Percentiles rank a stretch among this genome's conserved stretches.
Evolutionary conservation across 2,329 filamentous ascomycete genomes (phyloP).

Genomic region (Rutstroemia sp.): DNA sequence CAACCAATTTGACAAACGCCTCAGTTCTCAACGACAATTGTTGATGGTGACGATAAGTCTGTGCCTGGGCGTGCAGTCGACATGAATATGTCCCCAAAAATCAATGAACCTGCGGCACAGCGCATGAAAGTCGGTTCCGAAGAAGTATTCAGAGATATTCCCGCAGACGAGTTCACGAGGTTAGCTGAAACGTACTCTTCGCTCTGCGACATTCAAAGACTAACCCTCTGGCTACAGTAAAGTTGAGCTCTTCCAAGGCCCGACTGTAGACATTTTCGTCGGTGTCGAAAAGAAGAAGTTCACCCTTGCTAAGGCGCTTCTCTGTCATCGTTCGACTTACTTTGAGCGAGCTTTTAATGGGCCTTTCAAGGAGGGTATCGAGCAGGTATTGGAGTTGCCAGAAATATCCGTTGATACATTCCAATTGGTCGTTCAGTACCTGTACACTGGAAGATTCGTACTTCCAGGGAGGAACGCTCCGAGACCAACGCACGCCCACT

Average conservation of each 20-base stretch:
- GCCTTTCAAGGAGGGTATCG: background rate
- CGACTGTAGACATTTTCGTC: conserved; percentile 10
- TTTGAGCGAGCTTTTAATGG: conserved; percentile 14
- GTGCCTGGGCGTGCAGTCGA: too few species aligned
- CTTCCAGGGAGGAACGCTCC: background rate
- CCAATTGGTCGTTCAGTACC: conserved; percentile 11
- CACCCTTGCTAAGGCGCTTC: conserved; percentile 5
- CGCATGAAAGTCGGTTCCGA: too few species aligned
- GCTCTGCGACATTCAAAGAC: background rate
- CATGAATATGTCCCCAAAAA: too few species aligned
- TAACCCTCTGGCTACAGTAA: background rate
- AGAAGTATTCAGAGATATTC: background rate
- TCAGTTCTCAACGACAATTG: too few species aligned
- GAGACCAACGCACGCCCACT: background rate
- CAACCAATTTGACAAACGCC: too few species aligned
- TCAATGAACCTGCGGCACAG: too few species aligned
- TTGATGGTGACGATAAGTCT: too few species aligned
- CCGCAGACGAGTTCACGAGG: conserved; percentile 2
- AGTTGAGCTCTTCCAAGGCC: background rate
- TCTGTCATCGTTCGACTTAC: conserved; percentile 10
- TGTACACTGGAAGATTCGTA: conserved; percentile 4
- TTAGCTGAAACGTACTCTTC: background rate
- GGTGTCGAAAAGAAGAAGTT: background rate
- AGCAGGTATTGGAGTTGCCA: conserved; percentile 3
- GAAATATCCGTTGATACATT: conserved; percentile 9